Conservation (phyloP, 1,284 basidiomycete genomes). For the Puccinia coronata region DNA sequence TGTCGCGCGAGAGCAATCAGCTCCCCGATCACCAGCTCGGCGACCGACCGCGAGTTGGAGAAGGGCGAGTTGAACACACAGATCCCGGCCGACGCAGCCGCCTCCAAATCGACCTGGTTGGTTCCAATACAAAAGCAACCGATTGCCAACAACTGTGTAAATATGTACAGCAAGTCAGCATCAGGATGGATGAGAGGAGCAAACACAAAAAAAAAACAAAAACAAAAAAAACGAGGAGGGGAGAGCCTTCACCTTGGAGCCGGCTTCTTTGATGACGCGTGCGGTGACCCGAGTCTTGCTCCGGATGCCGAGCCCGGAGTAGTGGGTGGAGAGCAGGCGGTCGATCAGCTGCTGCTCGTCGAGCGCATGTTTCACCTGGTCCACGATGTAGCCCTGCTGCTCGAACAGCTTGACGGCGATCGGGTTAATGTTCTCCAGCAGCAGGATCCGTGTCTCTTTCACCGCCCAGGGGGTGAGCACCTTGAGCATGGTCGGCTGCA, state of each 20-base stretch:
- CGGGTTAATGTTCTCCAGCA: slow-evolving; percentile 38
- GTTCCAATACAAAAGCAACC: slow-evolving; percentile 99
- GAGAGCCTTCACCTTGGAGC: slow-evolving; percentile 25
- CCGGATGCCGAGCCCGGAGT: slow-evolving; percentile 38
- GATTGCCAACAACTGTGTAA: slow-evolving; percentile 80
- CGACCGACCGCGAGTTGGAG: slow-evolving; percentile 98
- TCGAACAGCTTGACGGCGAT: slow-evolving; percentile 33
- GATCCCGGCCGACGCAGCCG: slow-evolving; percentile 84
- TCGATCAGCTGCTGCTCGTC: slow-evolving; percentile 38
- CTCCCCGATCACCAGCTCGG: slow-evolving; percentile 95
- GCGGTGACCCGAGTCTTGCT: slow-evolving; percentile 36
- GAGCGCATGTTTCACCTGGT: slow-evolving; percentile 26
- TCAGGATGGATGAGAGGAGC: slow-evolving; percentile 10
- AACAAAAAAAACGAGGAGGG: slow-evolving; percentile 43
- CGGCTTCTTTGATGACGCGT: slow-evolving; percentile 30
- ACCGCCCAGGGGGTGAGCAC: slow-evolving; percentile 42
- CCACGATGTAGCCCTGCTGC: slow-evolving; percentile 32
- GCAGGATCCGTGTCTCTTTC: slow-evolving; percentile 51
- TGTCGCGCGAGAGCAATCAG: slow-evolving; percentile 92
- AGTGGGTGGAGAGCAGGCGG: slow-evolving; percentile 51
- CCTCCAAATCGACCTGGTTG: slow-evolving; percentile 90
- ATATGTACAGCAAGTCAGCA: background rate
- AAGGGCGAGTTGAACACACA: slow-evolving; percentile 99
- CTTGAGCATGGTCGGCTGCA: slow-evolving; percentile 22
- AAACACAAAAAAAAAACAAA: background rate